Evolutionary conservation across 192 early-diverging fungal genomes (phyloP).

Genomic region (Diversispora epigaea): DNA sequence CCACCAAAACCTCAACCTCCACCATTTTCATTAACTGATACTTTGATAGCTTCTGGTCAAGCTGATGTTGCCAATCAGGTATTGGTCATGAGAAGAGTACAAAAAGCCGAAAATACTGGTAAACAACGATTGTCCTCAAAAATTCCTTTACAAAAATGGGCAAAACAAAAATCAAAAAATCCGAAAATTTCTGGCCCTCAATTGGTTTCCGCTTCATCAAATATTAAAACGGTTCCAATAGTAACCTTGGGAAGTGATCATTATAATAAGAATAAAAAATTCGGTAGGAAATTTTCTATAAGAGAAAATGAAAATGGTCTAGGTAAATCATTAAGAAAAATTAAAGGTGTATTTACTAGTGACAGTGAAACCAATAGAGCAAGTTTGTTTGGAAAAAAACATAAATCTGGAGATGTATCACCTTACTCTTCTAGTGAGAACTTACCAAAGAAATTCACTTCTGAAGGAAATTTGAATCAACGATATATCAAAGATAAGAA

Average conservation of each 20-base stretch:
- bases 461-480: slow-evolving; percentile 26
- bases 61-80: slow-evolving; percentile 31
- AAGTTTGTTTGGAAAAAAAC: neutral
- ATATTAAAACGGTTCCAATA: slow-evolving; percentile 25
- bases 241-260: neutral
- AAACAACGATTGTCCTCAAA: neutral
- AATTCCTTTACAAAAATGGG: neutral
- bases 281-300: slow-evolving; percentile 19
- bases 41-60: slow-evolving; percentile 26
- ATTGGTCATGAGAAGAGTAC: slow-evolving; percentile 24
- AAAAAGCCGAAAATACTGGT: neutral
- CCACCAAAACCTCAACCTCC: slow-evolving; percentile 29
- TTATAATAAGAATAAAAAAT: neutral
- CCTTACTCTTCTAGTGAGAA: slow-evolving; percentile 2
- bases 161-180: neutral
- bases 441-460: slow-evolving; percentile 21
- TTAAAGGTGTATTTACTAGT: slow-evolving; percentile 27
- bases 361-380: slow-evolving; percentile 14
- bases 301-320: slow-evolving; percentile 18
- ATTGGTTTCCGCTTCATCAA: slow-evolving; percentile 24
- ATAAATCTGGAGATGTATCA: neutral
- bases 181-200: slow-evolving; percentile 30
- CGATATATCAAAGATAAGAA: slow-evolving; percentile 1
- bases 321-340: slow-evolving; percentile 20
- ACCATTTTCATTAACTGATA: slow-evolving; percentile 24